Conservation (phyloP, 345 rosid species). For the Brassica nigra region DNA sequence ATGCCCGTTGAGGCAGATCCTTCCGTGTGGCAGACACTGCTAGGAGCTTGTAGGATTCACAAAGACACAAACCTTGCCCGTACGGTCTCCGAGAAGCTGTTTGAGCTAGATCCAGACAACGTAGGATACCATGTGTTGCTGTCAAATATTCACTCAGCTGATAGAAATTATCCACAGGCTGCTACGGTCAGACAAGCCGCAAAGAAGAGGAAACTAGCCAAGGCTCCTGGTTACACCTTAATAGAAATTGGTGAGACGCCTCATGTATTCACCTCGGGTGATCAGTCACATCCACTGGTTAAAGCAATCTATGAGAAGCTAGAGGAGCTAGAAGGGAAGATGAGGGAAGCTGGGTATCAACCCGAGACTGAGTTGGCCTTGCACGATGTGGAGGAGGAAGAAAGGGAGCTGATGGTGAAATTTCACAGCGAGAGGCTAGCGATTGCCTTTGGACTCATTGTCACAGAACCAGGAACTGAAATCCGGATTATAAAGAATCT, state of each 20-base stretch:
- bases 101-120: slow-evolving; percentile 65
- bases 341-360: slow-evolving; percentile 75
- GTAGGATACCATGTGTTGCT: slow-evolving; percentile 68
- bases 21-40: slow-evolving; percentile 68
- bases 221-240: slow-evolving; percentile 77
- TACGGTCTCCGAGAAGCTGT: slow-evolving; percentile 63
- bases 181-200: slow-evolving; percentile 66
- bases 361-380: slow-evolving; percentile 62
- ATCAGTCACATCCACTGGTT: slow-evolving; percentile 64
- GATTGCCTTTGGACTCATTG: slow-evolving; percentile 77
- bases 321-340: slow-evolving; percentile 60
- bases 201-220: slow-evolving; percentile 57
- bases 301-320: slow-evolving; percentile 63
- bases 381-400: slow-evolving; percentile 91
- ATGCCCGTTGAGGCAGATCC: slow-evolving; percentile 63
- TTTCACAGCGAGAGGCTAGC: slow-evolving; percentile 86
- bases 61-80: slow-evolving; percentile 63
- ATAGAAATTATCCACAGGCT: slow-evolving; percentile 66
- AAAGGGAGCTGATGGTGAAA: slow-evolving; percentile 68
- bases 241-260: slow-evolving; percentile 65
- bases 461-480: slow-evolving; percentile 65
- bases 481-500: slow-evolving; percentile 77
- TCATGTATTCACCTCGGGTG: slow-evolving; percentile 75
- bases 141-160: slow-evolving; percentile 70
- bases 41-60: slow-evolving; percentile 81